Evolutionary conservation across 2,329 filamentous ascomycete genomes (phyloP), one percentile per base, ranked within the genome.

Genomic region (Gnomoniopsis smithogilvyi): DNA sequence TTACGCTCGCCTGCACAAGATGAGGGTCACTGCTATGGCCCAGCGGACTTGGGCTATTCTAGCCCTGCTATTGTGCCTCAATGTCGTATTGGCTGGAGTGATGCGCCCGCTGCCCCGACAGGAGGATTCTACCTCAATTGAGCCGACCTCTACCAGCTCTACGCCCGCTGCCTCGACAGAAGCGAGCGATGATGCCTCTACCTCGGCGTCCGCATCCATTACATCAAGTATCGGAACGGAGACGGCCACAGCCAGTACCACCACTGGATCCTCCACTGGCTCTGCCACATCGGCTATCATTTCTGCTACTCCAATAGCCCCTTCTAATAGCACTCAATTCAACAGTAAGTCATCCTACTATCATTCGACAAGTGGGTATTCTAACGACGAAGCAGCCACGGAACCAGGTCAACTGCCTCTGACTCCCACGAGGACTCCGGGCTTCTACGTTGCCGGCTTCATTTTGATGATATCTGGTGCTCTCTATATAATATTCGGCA

Each of bases 391-490:
- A 24, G 26, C 60, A 83, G 80, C 68, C 33, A 78, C 77, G 2
- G 75, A 84, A 50, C 72, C 77, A 4, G 81, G 80, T 49, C 70
- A 82, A 53, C 79, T 97, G 19, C 94, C 94, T 0, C 76, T 96
- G 36, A 68, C 83, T 24, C 92, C 94, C 0, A 74, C 72, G 57
- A 80, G 98, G 51, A 96, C 92, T 2, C 92, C 94, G 3, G 92
- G 88, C 45, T 87, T 91, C 74, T 91, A 86, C 3, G 83, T 97
- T 51, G 87, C 87, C 36, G 94, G 93, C 24, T 83, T 88, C 21
- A 78, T 97, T 52, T 78, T 98, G 61, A 79, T 98, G 47, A 69
- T 86, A 3, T 84, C 87, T 10, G 94, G 94, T n/a, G 68, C 81
- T 10, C 77, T 84, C 7, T 89, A 95, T 69, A 81, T 85, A 8